Evolutionary conservation across 306 rosid species (phyloP).

Genomic region (Cucurbita pepo): DNA sequence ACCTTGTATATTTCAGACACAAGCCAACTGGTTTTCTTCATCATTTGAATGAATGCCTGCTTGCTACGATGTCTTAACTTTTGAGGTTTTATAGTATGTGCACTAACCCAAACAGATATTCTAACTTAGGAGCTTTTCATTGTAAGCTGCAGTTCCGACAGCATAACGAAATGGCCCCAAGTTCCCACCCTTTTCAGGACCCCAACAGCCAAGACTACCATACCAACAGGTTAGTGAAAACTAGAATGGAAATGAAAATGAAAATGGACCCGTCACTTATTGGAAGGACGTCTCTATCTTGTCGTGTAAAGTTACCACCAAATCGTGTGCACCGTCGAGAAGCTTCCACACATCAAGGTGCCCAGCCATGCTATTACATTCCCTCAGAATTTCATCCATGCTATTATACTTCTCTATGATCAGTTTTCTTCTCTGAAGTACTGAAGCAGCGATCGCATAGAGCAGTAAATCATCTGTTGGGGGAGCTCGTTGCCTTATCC

Average conservation of each 20-base stretch:
- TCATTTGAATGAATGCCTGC: not conserved
- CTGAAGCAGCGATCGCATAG: constrained; percentile 91
- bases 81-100: not conserved
- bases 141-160: not conserved
- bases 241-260: not conserved
- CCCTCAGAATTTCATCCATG: constrained; percentile 98
- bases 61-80: not conserved
- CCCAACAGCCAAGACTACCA: not conserved
- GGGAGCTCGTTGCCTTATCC: constrained; percentile 94
- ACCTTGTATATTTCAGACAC: not conserved
- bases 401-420: constrained; percentile 88
- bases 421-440: constrained; percentile 77
- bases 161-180: not conserved
- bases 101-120: not conserved
- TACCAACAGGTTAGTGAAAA: not conserved
- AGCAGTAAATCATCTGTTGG: constrained; percentile 89
- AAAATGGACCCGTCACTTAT: not conserved
- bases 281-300: constrained; percentile 39
- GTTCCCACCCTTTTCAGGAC: not conserved
- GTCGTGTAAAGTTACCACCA: constrained; percentile 93
- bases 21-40: not conserved
- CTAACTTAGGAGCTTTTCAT: not conserved
- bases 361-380: constrained; percentile 97
- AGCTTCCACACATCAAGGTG: constrained; percentile 97
- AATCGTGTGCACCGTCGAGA: constrained; percentile 83